Percentiles rank a stretch among this genome's conserved stretches.
phyloP scores from a whole-genome alignment of 768 basidiomycete species.

The Pulveroboletus sp. region DNA sequence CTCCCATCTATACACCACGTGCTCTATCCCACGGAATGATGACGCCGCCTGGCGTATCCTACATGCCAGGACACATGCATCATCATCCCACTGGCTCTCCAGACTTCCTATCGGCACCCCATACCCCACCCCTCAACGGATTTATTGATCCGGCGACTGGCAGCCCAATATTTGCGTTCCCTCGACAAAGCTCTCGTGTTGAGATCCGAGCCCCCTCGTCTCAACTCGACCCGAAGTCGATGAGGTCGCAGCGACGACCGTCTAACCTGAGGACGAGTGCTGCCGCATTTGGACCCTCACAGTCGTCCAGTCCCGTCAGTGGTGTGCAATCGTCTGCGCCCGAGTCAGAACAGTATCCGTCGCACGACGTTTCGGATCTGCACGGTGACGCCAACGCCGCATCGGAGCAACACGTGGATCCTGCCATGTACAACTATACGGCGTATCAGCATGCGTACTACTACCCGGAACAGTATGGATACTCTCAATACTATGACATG shows the following conservation, averaged over 20 bases:
- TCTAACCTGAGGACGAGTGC: constrained; percentile 48
- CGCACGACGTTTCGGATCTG: constrained; percentile 7
- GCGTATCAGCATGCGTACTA: constrained; percentile 62
- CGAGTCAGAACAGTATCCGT: constrained; percentile 11
- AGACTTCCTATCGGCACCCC: constrained; percentile 56
- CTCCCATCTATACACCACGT: constrained; percentile 64
- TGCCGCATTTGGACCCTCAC: constrained; percentile 46
- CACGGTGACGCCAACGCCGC: constrained; percentile 15
- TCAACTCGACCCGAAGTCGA: constrained; percentile 22
- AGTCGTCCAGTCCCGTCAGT: constrained; percentile 23
- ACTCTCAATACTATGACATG: constrained; percentile 65
- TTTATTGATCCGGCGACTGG: constrained; percentile 65
- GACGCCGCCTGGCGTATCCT: constrained; percentile 44
- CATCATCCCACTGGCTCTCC: constrained; percentile 57
- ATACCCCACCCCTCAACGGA: constrained; percentile 57
- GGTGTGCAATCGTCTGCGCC: constrained; percentile 9
- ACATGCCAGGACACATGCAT: constrained; percentile 59
- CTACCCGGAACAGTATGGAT: constrained; percentile 65
- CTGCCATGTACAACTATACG: constrained; percentile 49
- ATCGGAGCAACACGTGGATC: constrained; percentile 28
- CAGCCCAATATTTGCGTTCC: constrained; percentile 67
- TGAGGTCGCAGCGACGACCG: constrained; percentile 27
- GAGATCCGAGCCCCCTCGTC: constrained; percentile 65
- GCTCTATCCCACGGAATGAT: constrained; percentile 56
- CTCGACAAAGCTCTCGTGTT: constrained; percentile 64